Evolutionary conservation across 345 rosid genomes (phyloP), one percentile per base, ranked within the genome.

Genomic region (Clausena lansium): DNA sequence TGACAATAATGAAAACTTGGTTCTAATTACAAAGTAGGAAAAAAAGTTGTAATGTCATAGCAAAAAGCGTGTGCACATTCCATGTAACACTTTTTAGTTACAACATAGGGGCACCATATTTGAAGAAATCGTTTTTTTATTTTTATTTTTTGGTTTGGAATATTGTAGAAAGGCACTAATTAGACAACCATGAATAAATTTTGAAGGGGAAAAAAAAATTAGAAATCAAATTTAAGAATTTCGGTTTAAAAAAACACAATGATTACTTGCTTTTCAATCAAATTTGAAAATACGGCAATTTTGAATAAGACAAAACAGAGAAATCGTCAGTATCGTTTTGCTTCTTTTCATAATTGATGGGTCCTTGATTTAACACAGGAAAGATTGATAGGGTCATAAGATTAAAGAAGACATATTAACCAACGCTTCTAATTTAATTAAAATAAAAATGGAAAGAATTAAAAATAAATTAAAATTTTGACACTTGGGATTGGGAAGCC

Each of bases 271-370:
- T 60, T 17, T 75, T 62, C 20, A 63, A 63, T 33, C 28, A 30
- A 33, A 54, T 3, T 74, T 59, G 36, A 41, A 41, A 62, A 30
- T 61, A 20, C 19, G 2, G 36, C 59, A 61, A 74, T 52, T 61
- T 24, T 62, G 45, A 62, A 47, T 47, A 75, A 75, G 70, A 47
- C 77, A 74, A 57, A 74, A 38, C 58, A 61, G 7, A 62, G 60
- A 75, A 45, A 63, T 63, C 60, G n/a, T 62, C 69, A 11, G 25
- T 11, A 62, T 19, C 39, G 30, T 45, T 47, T 64, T 63, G 60
- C 60, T 74, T 62, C 41, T 10, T 9, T 24, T 39, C 52, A 39
- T 39, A 45, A 45, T 45, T 62, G 77, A 63, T 63, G 70, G 77
- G 57, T 59, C 67, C 57, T 72, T 36, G 65, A 58, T 58, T 6